Percentiles rank a stretch among this genome's conserved stretches.
Evolutionary conservation across 306 rosid species (phyloP).

Genomic region (Vicia faba): DNA sequence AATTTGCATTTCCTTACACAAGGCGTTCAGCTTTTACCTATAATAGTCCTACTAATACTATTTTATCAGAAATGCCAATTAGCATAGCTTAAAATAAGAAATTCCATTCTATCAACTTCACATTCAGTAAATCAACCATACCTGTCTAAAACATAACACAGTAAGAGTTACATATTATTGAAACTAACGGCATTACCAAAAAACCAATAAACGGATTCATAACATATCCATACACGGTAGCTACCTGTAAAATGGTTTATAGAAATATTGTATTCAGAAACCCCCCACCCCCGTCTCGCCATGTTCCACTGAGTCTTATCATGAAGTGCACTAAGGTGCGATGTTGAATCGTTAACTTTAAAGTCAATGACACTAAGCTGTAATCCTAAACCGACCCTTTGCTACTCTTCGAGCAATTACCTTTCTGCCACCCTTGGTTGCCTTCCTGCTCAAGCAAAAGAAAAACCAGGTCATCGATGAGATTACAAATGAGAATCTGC

Average conservation of each 20-base stretch:
- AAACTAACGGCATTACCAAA: conserved; percentile 2
- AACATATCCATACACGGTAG: conserved; percentile 20
- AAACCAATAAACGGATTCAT: conserved; percentile 18
- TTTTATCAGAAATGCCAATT: background rate
- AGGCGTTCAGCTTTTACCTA: background rate
- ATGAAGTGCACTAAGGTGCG: conserved; percentile 30
- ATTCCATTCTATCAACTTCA: background rate
- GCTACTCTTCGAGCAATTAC: conserved; percentile 93
- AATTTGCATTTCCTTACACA: no score
- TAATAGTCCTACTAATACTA: background rate
- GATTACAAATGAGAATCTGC: conserved; percentile 38
- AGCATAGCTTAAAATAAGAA: background rate
- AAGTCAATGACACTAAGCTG: conserved; percentile 61
- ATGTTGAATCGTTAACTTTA: conserved; percentile 30
- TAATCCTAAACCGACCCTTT: conserved; percentile 81
- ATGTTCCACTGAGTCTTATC: background rate
- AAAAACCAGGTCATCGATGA: conserved; percentile 21
- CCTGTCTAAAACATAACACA: background rate
- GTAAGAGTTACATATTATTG: conserved; percentile 22
- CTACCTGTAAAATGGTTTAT: conserved; percentile 14
- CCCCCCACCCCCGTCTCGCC: background rate
- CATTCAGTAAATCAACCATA: background rate
- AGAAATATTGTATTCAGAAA: conserved; percentile 13
- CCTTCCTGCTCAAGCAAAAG: conserved; percentile 69
- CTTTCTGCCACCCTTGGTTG: conserved; percentile 90